phyloP scores from a whole-genome alignment of 2,329 filamentous ascomycete species.

The Colletotrichum caudatum region DNA sequence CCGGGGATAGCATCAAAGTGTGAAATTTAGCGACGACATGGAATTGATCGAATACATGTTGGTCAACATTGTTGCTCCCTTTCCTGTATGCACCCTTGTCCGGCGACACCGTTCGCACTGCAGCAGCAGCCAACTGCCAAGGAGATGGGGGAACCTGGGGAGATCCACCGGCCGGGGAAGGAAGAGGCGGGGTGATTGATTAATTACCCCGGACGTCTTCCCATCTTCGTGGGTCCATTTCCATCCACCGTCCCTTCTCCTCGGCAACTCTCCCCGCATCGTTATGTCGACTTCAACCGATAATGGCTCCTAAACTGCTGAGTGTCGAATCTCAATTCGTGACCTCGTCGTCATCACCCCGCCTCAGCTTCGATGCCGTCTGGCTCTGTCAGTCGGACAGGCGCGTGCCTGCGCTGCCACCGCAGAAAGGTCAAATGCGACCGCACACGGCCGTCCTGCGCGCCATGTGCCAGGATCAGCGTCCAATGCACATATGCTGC shows the following conservation, averaged over 20 bases:
- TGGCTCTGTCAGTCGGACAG: slow-evolving; percentile 30
- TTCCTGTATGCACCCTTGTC: not conserved
- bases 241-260: not conserved
- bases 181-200: slow-evolving; percentile 7
- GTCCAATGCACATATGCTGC: slow-evolving; percentile 52
- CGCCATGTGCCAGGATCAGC: slow-evolving; percentile 51
- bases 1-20: not conserved
- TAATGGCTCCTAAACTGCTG: not conserved
- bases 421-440: slow-evolving; percentile 56
- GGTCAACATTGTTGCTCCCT: not conserved
- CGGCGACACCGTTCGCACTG: too few species aligned
- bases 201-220: slow-evolving; percentile 19
- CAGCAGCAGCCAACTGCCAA: not conserved
- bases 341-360: too few species aligned
- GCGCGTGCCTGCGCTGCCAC: slow-evolving; percentile 56
- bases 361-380: slow-evolving; percentile 17
- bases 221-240: slow-evolving; percentile 9
- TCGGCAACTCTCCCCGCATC: not conserved
- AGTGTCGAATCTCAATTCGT: not conserved
- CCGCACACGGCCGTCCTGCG: slow-evolving; percentile 53
- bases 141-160: not conserved
- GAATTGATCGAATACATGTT: not conserved
- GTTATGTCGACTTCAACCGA: not conserved
- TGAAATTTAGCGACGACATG: not conserved
- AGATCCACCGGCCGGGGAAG: not conserved